These are phyloP conservation scores for Pelargonium nanum DNA, from an alignment of 345 rosid genomes.

Conservation along the genomic window DNA sequence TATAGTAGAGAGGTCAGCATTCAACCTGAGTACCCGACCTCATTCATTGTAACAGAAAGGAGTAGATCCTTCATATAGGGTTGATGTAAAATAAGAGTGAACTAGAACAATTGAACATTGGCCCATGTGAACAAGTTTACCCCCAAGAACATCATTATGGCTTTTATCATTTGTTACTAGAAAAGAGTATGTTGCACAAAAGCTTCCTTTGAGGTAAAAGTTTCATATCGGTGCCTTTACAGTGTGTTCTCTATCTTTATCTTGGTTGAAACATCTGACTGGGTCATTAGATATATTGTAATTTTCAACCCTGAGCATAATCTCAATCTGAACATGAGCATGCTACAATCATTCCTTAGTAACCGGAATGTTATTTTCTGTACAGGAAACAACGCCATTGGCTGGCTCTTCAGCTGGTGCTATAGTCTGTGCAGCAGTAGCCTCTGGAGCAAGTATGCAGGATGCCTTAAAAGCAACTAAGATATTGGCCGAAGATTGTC, in stretches of 20 bases:
- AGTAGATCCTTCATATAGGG: background rate
- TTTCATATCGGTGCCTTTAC: background rate
- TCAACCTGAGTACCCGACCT: background rate
- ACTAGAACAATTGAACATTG: too few relatives aligned
- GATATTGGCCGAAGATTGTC: slow-evolving; percentile 60
- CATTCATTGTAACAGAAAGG: background rate
- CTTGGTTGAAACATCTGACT: background rate
- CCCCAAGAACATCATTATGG: background rate
- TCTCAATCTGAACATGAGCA: background rate
- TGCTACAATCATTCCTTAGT: background rate
- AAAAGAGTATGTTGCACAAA: background rate
- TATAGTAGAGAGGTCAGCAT: background rate
- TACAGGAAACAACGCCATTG: slow-evolving; percentile 81
- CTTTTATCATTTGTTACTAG: too few relatives aligned
- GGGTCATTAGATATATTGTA: background rate
- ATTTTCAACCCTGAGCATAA: background rate
- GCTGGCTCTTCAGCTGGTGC: slow-evolving; percentile 97
- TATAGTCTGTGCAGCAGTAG: slow-evolving; percentile 69
- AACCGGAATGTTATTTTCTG: slow-evolving; percentile 1
- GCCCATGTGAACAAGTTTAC: background rate
- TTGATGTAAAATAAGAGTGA: background rate
- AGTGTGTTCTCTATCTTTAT: background rate
- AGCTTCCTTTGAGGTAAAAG: background rate
- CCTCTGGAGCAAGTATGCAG: slow-evolving; percentile 68
- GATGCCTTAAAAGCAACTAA: slow-evolving; percentile 69